Percentiles rank a stretch among this genome's conserved stretches.
Conservation (phyloP, 83 land plant genomes). For the Diphasiastrum complanatum region DNA sequence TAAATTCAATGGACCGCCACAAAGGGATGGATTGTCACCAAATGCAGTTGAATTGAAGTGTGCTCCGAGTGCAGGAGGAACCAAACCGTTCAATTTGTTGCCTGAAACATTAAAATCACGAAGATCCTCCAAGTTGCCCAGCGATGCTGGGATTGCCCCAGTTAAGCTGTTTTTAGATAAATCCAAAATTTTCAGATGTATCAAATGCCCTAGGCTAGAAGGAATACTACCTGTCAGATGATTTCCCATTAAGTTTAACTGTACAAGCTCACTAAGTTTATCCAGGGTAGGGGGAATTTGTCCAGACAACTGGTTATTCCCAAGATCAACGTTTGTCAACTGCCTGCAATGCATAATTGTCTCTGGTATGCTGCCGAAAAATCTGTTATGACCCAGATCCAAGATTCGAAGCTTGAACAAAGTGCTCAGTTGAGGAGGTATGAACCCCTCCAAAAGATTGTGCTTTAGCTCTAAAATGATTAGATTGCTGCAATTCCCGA, state of each 20-base stretch:
- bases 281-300: conserved; percentile 42
- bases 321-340: conserved; percentile 32
- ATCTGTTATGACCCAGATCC: conserved; percentile 40
- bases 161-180: conserved; percentile 14
- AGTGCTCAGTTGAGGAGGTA: conserved; percentile 62
- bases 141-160: conserved; percentile 38
- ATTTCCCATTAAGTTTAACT: conserved; percentile 13
- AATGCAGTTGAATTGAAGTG: conserved; percentile 41
- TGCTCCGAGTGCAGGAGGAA: conserved; percentile 26
- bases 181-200: background rate
- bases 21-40: conserved; percentile 42
- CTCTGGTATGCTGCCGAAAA: conserved; percentile 48
- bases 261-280: conserved; percentile 4
- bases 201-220: background rate
- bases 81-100: conserved; percentile 27
- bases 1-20: conserved; percentile 54
- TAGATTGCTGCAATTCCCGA: too few species aligned
- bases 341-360: conserved; percentile 42
- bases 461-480: too few species aligned
- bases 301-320: conserved; percentile 53
- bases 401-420: conserved; percentile 32
- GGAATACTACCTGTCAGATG: conserved; percentile 12
- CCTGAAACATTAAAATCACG: conserved; percentile 36
- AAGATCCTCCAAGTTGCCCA: conserved; percentile 37
- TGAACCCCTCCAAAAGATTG: too few species aligned